phyloP scores from a whole-genome alignment of 768 basidiomycete species.

The Boletus reticulatus region DNA sequence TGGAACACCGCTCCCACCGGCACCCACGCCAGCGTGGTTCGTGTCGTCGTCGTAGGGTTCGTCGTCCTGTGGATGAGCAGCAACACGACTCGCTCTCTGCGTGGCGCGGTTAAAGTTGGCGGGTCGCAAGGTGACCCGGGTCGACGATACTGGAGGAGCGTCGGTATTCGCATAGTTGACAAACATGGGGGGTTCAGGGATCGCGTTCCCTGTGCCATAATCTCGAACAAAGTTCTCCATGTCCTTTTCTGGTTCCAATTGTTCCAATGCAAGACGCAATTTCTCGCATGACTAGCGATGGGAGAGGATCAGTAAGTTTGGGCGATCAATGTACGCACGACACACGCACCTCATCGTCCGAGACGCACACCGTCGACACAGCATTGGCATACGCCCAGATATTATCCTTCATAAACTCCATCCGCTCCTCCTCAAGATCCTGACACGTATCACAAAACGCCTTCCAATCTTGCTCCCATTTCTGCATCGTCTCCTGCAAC shows the following conservation, averaged over 20 bases:
- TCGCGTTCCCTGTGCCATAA: constrained; percentile 84
- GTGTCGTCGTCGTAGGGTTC: constrained; percentile 50
- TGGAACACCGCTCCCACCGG: constrained; percentile 46
- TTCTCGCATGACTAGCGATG: constrained; percentile 81
- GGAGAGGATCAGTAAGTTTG: neutral
- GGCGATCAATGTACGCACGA: neutral
- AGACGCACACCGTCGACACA: constrained; percentile 92
- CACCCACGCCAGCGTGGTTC: constrained; percentile 64
- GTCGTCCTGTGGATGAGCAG: constrained; percentile 36
- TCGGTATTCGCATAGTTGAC: constrained; percentile 76
- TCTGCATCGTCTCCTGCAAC: constrained; percentile 70
- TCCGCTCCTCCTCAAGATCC: constrained; percentile 92
- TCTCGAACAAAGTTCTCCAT: constrained; percentile 86
- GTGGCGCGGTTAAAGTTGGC: constrained; percentile 51
- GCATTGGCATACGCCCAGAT: constrained; percentile 96
- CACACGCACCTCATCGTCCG: constrained; percentile 84
- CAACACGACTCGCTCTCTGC: constrained; percentile 30
- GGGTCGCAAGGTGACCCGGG: constrained; percentile 53
- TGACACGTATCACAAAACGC: constrained; percentile 92
- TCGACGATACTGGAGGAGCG: constrained; percentile 57
- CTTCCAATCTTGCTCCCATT: constrained; percentile 96
- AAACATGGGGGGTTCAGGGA: constrained; percentile 86
- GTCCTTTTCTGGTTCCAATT: constrained; percentile 84
- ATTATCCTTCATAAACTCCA: constrained; percentile 93
- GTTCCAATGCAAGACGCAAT: constrained; percentile 81